Conservation (phyloP, 192 early-diverging fungal species). For the Backusella tarrabulga region DNA sequence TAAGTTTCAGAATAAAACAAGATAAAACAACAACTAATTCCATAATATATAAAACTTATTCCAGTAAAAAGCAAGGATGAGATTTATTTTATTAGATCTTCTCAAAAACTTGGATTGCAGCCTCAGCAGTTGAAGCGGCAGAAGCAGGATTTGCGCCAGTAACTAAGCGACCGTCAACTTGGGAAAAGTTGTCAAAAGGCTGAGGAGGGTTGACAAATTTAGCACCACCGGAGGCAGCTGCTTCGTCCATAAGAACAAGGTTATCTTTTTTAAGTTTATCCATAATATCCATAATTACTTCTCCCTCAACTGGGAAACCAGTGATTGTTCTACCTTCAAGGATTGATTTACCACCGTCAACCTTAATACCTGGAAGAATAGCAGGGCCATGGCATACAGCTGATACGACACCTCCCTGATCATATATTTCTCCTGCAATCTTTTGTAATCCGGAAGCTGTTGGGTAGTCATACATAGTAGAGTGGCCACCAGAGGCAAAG, state of each 20-base stretch:
- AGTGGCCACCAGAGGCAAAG: conserved; percentile 55
- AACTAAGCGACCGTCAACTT: conserved; percentile 65
- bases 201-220: conserved; percentile 16
- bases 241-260: conserved; percentile 42
- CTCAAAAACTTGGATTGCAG: conserved; percentile 12
- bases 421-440: conserved; percentile 53
- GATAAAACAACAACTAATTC: not conserved
- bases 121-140: conserved; percentile 37
- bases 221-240: conserved; percentile 30
- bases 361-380: conserved; percentile 60
- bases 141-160: conserved; percentile 75
- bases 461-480: conserved; percentile 53
- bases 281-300: conserved; percentile 46
- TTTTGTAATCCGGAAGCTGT: conserved; percentile 40
- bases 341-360: conserved; percentile 54
- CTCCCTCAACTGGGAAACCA: conserved; percentile 71
- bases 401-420: conserved; percentile 49
- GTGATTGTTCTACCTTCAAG: conserved; percentile 66
- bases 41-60: not conserved
- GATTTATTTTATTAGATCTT: not conserved
- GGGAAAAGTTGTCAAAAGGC: conserved; percentile 21
- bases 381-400: conserved; percentile 70
- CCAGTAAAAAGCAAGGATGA: not conserved
- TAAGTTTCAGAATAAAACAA: not conserved
- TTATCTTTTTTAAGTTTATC: conserved; percentile 35